A percentile compares a stretch with the other conserved stretches of the same genome.
Conservation (phyloP, 495 filamentous ascomycete species). For the Trichoderma erinaceum region DNA sequence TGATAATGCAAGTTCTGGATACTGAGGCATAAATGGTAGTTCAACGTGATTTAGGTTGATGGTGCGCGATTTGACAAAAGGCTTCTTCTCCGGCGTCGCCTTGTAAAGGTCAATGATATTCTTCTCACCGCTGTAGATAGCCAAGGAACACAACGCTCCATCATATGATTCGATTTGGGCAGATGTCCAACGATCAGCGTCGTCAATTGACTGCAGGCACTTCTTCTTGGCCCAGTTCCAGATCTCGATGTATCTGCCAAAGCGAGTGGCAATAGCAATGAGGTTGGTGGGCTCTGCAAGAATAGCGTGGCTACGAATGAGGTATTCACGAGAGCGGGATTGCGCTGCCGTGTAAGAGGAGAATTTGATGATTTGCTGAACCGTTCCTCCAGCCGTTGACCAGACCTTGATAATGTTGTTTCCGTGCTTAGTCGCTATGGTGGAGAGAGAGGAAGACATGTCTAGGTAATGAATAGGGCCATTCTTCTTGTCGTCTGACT, state of each 20-base stretch:
- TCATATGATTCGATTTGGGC: constrained; percentile 31
- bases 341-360: constrained; percentile 32
- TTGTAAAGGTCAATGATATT: constrained; percentile 51
- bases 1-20: constrained; percentile 33
- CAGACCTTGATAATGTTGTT: constrained; percentile 34
- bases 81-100: constrained; percentile 67
- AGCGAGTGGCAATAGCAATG: constrained; percentile 30
- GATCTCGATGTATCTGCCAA: constrained; percentile 32
- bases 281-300: constrained; percentile 30
- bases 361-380: constrained; percentile 29
- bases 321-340: constrained; percentile 31
- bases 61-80: constrained; percentile 62
- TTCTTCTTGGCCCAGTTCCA: constrained; percentile 35
- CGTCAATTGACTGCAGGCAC: constrained; percentile 28
- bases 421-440: constrained; percentile 29
- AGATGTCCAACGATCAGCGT: constrained; percentile 32
- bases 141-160: constrained; percentile 26
- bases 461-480: constrained; percentile 20
- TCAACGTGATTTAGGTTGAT: constrained; percentile 45
- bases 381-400: constrained; percentile 27
- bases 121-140: constrained; percentile 26
- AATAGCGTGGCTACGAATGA: constrained; percentile 34
- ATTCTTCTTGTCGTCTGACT: constrained; percentile 9
- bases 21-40: constrained; percentile 31
- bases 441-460: constrained; percentile 18